Evolutionary conservation across 192 early-diverging fungal species (phyloP).

Genomic region (Geosiphon pyriformis): DNA sequence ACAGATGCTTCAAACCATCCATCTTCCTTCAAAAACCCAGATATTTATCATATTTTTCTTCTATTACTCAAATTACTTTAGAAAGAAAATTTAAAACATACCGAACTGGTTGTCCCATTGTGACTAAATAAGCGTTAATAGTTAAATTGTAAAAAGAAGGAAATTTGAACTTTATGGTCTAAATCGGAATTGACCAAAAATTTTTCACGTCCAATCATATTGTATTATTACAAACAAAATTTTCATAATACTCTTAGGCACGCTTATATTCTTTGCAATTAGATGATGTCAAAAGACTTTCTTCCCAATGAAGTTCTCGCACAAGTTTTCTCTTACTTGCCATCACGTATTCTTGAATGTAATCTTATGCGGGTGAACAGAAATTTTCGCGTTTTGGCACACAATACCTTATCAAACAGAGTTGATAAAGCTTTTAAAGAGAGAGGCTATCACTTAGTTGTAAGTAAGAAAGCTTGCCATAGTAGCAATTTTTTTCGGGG

Average conservation of each 20-base stretch:
- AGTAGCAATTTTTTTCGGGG: not conserved
- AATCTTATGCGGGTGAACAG: not conserved
- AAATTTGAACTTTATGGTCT: not conserved
- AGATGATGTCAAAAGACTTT: too few species aligned
- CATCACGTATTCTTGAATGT: not conserved
- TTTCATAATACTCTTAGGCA: too few species aligned
- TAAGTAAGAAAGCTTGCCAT: not conserved
- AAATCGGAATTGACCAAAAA: not conserved
- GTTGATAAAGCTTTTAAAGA: not conserved
- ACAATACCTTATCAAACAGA: not conserved
- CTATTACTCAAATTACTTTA: too few species aligned
- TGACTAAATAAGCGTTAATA: not conserved
- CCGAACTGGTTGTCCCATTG: not conserved
- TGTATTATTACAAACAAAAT: not conserved
- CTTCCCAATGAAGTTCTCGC: not conserved
- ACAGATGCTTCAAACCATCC: too few species aligned
- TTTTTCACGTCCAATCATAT: not conserved
- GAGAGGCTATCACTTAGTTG: not conserved
- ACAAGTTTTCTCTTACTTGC: not conserved
- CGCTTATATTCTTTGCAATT: not conserved
- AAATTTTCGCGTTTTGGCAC: not conserved
- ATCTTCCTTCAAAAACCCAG: too few species aligned
- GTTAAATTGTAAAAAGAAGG: not conserved
- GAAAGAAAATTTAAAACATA: not conserved
- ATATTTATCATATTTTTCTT: too few species aligned